Conservation (phyloP, 176 grass and related monocot genomes). For the Oryza glumipatula region DNA sequence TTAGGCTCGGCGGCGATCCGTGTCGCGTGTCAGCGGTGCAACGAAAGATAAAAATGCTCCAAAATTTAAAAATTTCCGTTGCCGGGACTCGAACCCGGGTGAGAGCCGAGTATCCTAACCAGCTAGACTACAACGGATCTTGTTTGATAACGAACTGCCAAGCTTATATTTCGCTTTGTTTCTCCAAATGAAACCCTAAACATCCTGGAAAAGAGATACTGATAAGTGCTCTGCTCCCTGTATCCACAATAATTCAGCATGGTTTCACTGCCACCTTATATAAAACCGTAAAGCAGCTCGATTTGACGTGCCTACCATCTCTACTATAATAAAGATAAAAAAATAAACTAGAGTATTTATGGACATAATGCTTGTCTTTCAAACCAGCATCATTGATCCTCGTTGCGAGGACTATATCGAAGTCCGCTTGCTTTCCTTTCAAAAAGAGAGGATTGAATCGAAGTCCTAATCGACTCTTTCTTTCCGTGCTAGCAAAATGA, state of each 20-base stretch:
- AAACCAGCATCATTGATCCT: neutral
- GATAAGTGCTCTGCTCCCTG: no score
- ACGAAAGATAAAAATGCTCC: neutral
- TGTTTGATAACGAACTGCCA: no score
- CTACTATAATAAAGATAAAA: neutral
- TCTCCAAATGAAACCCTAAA: no score
- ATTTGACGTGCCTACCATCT: neutral
- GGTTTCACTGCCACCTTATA: neutral
- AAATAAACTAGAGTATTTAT: neutral
- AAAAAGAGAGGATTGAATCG: slow-evolving; percentile 6
- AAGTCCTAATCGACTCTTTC: slow-evolving; percentile 33
- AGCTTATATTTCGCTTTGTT: no score
- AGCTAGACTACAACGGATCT: slow-evolving; percentile 80
- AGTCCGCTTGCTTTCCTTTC: neutral
- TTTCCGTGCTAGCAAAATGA: neutral
- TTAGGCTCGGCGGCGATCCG: no score
- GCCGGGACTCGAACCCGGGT: slow-evolving; percentile 70
- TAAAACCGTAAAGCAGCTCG: neutral
- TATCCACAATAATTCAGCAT: neutral
- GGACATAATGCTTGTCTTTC: neutral
- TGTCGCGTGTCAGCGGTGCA: no score
- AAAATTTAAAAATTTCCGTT: slow-evolving; percentile 37
- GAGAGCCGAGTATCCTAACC: slow-evolving; percentile 96
- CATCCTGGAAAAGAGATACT: no score
- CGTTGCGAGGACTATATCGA: neutral